Evolutionary conservation across 306 rosid species (phyloP).

Genomic region (Ochetophila trinervis): DNA sequence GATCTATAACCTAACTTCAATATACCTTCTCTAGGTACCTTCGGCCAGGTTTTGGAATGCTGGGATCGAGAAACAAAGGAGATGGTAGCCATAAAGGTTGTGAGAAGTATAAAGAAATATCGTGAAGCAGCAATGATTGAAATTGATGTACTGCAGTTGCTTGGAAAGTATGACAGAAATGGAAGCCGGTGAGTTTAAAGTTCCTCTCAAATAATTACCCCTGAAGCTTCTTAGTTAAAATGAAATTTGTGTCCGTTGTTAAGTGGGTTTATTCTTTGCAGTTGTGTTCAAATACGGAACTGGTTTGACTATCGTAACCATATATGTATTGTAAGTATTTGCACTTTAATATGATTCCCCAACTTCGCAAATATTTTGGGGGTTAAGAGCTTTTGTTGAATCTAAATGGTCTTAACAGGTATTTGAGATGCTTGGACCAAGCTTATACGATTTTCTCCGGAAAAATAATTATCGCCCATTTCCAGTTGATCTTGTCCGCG

Average conservation of each 20-base stretch:
- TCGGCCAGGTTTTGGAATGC: slow-evolving; percentile 91
- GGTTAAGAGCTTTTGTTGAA: slow-evolving; percentile 38
- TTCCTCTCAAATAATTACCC: neutral
- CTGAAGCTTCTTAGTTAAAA: slow-evolving; percentile 16
- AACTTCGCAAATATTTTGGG: slow-evolving; percentile 28
- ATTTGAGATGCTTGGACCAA: slow-evolving; percentile 98
- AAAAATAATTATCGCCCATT: slow-evolving; percentile 92
- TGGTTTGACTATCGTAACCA: slow-evolving; percentile 99
- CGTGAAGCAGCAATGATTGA: slow-evolving; percentile 87
- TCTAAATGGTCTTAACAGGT: slow-evolving; percentile 84
- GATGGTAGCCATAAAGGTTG: slow-evolving; percentile 84
- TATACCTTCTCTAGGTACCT: slow-evolving; percentile 38
- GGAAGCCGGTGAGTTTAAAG: slow-evolving; percentile 60
- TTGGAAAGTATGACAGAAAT: slow-evolving; percentile 67
- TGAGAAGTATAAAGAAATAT: slow-evolving; percentile 73
- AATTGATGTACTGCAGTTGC: slow-evolving; percentile 75
- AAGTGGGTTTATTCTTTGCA: slow-evolving; percentile 78
- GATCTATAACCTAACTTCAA: slow-evolving; percentile 1
- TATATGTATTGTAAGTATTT: slow-evolving; percentile 77
- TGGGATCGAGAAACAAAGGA: slow-evolving; percentile 87
- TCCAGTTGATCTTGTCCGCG: slow-evolving; percentile 96
- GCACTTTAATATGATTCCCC: slow-evolving; percentile 38
- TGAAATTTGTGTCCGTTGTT: slow-evolving; percentile 39
- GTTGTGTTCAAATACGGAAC: slow-evolving; percentile 96
- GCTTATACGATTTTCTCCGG: slow-evolving; percentile 93